Evolutionary conservation across 2,329 filamentous ascomycete species (phyloP), one percentile per base, ranked within the genome.

Genomic region (Akanthomyces lecanii): DNA sequence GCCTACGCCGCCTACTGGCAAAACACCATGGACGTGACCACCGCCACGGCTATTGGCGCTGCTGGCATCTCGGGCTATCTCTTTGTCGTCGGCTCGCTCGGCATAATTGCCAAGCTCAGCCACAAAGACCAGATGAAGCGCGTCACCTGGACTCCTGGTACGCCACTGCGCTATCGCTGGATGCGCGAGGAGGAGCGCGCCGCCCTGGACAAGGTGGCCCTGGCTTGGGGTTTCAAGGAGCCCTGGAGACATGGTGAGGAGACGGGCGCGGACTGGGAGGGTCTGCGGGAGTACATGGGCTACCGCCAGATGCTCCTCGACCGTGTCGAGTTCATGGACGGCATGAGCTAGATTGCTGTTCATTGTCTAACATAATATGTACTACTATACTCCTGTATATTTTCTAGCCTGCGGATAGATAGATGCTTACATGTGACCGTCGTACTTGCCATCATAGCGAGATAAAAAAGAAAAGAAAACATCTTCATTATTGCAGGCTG

Each of bases 121-220:
- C 83, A 89, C 65, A 97, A 97, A 75, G 93, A 98, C 74, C 92
- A 98, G 76, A 97, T 97, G 91, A 88, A 89, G 70, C 86, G 95
- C 23, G 92, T 98, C 5, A 93, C 91, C 2, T 99, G 95, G 95
- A 82, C 89, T 10, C 86, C 86, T 0, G 95, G 95, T 12, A 89
- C 91, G 40, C 89, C 91, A 25, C 78, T 98, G 66, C 84, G 89
- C 65, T 84, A 91, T 70, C 85, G 95, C 16, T 98, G 93, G 90
- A 75, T 96, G 61, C 83, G 91, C 40, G 95, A 98, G 74, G 92
- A 97, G 67, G 93, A 99, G 79, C 83, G 95, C 28, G 90, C 88
- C 4, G 92, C 92, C 0, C 80, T 97, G 67, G 95, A 99, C 78
- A 87, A 85, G 71, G 85, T 99, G 63, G 92, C 93, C 0, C 85